Base-by-base conservation (phyloP, 768 basidiomycete species). In the Kwoniella newhampshirensis region DNA sequence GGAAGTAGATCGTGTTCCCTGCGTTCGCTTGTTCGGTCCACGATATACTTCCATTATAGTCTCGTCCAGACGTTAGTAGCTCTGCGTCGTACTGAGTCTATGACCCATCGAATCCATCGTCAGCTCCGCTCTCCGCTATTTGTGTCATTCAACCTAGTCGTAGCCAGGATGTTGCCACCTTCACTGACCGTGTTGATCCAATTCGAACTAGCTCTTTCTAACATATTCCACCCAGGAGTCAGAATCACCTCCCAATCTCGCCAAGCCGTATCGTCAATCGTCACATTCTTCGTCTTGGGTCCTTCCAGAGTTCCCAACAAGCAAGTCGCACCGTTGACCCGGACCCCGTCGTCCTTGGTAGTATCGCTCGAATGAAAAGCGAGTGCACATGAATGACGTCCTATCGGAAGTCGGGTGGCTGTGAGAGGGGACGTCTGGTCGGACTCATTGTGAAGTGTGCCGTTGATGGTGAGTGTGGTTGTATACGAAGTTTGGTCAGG, bases 231-330 rank as follows among this genome's bases (percentile, higher is more conserved):
- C 13, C 65, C 70, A 7, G 64, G 63, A 32, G 56, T 67, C 11
- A 68, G 36, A 11, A 51, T 18, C 7, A 72, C 59, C 32, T 51
- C 39, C 46, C 59, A 43, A 25, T 60, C 56, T 28, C 67, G 50
- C 70, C 70, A 72, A 17, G 63, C 67, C 12, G 70, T 52, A 60
- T 72, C 70, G 52, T 72, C 70, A 20, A 72, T 60, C 17, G 67
- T 64, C 17, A 37, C 41, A 43, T 64, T 67, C 18, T 36, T 60
- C 9, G 60, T 58, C 4, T 50, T 12, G 3, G 49, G 51, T 7
- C 52, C 57, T 7, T 39, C 25, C 21, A 65, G 30, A 21, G 35
- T 28, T 1, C 65, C 67, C 7, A 66, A 23, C 15, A 50, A 36
- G 9, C 57, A 54, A 2, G 20, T 47, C 12, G 53, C 59, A 25